A percentile compares a stretch with the other conserved stretches of the same genome.
Evolutionary conservation across 2,329 filamentous ascomycete genomes (phyloP).

Genomic region (Fusarium heterosporum): DNA sequence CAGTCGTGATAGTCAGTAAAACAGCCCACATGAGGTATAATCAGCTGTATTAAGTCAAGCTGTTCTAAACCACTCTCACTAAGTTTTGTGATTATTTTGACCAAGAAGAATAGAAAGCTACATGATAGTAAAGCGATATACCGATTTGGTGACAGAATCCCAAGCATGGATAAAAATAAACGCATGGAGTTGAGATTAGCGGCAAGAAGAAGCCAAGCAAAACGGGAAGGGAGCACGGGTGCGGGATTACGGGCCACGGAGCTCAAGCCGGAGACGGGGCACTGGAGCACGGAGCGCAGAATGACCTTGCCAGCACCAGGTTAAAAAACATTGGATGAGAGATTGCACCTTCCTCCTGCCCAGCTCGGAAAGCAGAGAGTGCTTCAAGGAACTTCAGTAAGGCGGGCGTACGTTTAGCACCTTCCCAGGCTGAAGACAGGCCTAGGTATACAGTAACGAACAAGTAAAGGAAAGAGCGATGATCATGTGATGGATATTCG

Average conservation of each 20-base stretch:
- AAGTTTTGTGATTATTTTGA: not conserved
- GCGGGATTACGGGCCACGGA: constrained; percentile 35
- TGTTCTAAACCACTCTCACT: not conserved
- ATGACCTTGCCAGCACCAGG: constrained; percentile 5
- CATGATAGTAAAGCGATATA: not conserved
- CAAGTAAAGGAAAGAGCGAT: no score
- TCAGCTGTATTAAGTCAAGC: not conserved
- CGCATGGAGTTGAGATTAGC: constrained; percentile 28
- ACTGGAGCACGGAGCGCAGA: constrained; percentile 33
- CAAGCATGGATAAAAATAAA: not conserved
- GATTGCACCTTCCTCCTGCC: constrained; percentile 34
- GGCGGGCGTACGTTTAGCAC: constrained; percentile 3
- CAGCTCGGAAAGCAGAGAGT: constrained; percentile 37
- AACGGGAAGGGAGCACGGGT: constrained; percentile 37
- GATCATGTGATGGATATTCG: constrained; percentile 1
- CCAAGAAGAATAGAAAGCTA: not conserved
- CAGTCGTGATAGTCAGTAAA: not conserved
- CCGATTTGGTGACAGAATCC: no score
- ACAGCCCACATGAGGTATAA: not conserved
- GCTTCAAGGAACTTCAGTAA: constrained; percentile 12
- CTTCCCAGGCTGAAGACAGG: not conserved
- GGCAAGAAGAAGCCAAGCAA: constrained; percentile 16
- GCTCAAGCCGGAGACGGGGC: constrained; percentile 36
- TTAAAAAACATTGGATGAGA: constrained; percentile 17
- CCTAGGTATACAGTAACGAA: no score